Base-by-base conservation (phyloP, 805 yeast genomes). In the Saccharomyces jurei region DNA sequence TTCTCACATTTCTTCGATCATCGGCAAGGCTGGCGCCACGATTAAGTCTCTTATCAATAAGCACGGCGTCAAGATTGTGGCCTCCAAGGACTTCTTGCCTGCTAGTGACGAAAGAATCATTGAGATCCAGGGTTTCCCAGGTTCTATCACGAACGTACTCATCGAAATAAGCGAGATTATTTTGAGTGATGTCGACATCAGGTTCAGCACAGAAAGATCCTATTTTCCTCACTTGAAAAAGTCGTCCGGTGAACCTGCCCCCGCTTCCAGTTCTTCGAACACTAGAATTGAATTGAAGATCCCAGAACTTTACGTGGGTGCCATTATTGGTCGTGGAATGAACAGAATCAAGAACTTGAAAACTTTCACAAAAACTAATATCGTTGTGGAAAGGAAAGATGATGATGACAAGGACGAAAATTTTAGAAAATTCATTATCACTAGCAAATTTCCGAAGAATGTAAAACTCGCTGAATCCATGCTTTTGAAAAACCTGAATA, bases 311-410 rank as follows among this genome's bases (percentile, higher is more conserved):
- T 83, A 83, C 73, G 96, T 90, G 48, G 97, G 97, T 47, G 92
- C 96, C 51, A 76, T 90, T 53, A 88, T 90, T 62, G 97, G 97
- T 56, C 85, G 86, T 61, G 83, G 84, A 59, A 96, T 96, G 44
- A 74, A 87, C 29, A 81, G 95, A 71, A 89, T 90, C 60, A 94
- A 87, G 69, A 95, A 90, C 57, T 85, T 90, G 51, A 80, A 96
- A 62, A 82, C 86, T 62, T 78, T 78, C 36, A 81, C 90, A 50
- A 91, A 90, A 46, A 90, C 96, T 44, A 80, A 82, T 46, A 88
- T 90, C 66, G 81, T 83, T 4, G 87, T 90, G 60, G 82, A 85
- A 54, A 87, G 84, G 62, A 81, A 82, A 52, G 81, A 81, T 61
- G 84, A 80, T 41, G 74, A 80, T 48, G 79, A 80, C 26, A 85